Base-by-base conservation (phyloP, 73 alveolate species). In the Symbiodinium natans region DNA sequence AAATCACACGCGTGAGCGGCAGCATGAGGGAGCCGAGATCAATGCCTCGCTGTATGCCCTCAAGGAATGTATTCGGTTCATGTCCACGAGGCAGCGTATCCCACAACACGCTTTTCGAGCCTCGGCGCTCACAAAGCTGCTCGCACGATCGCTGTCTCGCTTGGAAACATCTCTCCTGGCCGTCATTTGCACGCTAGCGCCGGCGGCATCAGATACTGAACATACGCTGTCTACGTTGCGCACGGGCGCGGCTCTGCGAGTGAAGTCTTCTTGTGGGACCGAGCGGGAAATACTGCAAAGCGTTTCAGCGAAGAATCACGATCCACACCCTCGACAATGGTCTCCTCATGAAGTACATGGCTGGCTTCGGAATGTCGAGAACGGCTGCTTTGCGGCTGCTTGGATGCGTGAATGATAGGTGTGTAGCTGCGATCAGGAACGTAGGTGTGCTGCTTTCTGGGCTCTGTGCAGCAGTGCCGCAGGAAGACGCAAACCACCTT, bases 11-110 rank as follows among this genome's bases (percentile, higher is more conserved):
- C 41, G 42, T 31, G 98, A 92, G 98, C 92, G 98, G 68, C 98
- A 92, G 92, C 98, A 92, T 39, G 98, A 92, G 39, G 98, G 98
- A 23, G 98, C 98, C 36, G 98, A 92, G 68, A 92, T 92, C 98
- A 92, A 92, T 36, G 98, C 98, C n/a, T 92, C 98, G 27, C 80
- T 92, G 68, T 89, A 92, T 21, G 98, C 98, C 17, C 92, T 92
- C 52, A 92, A 92, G 43, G 98, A 92, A 92, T 92, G 98, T 48
- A 77, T 92, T 23, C 90, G 98, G n/a, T 92, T 77, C 83, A 92
- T 92, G 92, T 92, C 98, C 2, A 48, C 56, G 46, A 43, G 83
- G 56, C 98, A 92, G 68, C 98, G 98, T 15, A 40, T 92, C 21
- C 98, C 98, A 34, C 68, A 92, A 25, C 98, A 92, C 41, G 98